phyloP scores from a whole-genome alignment of 2,329 filamentous ascomycete genomes.

The Stromatinia cepivora region DNA sequence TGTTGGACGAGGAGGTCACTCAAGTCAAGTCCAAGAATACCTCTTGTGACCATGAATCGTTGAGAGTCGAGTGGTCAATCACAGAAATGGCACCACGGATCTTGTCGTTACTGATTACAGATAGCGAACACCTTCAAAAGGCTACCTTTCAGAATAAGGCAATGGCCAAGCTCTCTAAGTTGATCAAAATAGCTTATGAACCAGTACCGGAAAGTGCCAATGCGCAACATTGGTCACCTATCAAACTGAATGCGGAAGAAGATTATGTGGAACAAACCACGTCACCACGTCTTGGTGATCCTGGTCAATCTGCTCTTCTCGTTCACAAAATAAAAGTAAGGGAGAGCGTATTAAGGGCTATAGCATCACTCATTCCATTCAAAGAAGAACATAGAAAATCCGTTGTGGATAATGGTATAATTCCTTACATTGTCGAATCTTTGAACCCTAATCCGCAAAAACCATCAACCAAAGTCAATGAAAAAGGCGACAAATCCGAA shows the following conservation, averaged over 20 bases:
- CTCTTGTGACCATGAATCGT: conserved; percentile 41
- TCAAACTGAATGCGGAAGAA: conserved; percentile 26
- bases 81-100: conserved; percentile 73
- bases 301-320: conserved; percentile 59
- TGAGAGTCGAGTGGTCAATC: conserved; percentile 51
- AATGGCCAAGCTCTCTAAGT: conserved; percentile 60
- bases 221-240: conserved; percentile 56
- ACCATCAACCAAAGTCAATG: conserved; percentile 44
- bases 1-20: conserved; percentile 57
- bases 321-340: conserved; percentile 74
- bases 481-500: conserved; percentile 42
- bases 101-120: conserved; percentile 74
- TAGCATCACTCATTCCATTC: conserved; percentile 78
- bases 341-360: conserved; percentile 72
- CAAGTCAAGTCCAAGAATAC: conserved; percentile 45
- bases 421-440: conserved; percentile 81
- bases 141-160: conserved; percentile 72
- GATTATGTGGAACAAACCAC: conserved; percentile 32
- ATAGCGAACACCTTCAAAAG: conserved; percentile 77
- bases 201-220: conserved; percentile 50
- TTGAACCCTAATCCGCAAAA: conserved; percentile 63
- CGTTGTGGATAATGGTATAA: conserved; percentile 77
- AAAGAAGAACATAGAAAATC: conserved; percentile 83
- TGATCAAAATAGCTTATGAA: conserved; percentile 68
- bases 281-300: conserved; percentile 56